Conservation (phyloP, 2,329 filamentous ascomycete species). For the Xenoacremonium recifei region DNA sequence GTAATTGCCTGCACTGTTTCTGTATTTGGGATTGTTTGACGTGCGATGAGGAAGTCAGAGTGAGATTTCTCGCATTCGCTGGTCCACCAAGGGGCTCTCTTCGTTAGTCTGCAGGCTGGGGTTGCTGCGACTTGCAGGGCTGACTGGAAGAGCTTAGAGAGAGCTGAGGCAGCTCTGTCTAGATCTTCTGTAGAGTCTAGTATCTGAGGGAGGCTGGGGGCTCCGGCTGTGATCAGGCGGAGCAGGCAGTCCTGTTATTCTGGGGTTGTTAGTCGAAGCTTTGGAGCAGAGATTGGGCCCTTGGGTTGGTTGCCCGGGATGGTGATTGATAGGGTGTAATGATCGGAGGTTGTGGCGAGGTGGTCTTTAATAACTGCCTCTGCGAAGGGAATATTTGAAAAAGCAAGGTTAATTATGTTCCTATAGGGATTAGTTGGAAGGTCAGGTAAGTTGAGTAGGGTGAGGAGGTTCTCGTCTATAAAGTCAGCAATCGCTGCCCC, state of each 20-base stretch:
- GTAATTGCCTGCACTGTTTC: conserved; percentile 11
- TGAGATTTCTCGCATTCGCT: conserved; percentile 13
- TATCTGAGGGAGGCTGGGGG: conserved; percentile 2
- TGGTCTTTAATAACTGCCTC: conserved; percentile 13
- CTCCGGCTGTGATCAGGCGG: conserved; percentile 10
- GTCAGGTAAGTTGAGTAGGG: conserved; percentile 12
- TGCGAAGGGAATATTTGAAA: conserved; percentile 12
- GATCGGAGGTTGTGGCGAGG: conserved; percentile 14
- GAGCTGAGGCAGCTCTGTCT: conserved; percentile 5
- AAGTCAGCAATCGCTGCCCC: conserved; percentile 12
- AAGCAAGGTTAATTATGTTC: conserved; percentile 17
- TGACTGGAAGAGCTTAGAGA: conserved; percentile 7
- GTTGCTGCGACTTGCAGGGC: conserved; percentile 4
- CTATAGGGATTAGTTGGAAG: conserved; percentile 16
- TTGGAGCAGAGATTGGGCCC: conserved; percentile 5
- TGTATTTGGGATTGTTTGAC: conserved; percentile 8
- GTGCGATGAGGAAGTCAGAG: conserved; percentile 6
- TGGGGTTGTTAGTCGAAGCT: conserved; percentile 11
- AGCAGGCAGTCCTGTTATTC: conserved; percentile 10
- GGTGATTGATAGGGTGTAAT: conserved; percentile 13
- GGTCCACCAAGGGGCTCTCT: conserved; percentile 13
- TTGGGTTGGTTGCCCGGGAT: conserved; percentile 5
- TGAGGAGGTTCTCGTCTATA: conserved; percentile 8
- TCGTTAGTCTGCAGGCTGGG: conserved; percentile 6
- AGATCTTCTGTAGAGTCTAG: conserved; percentile 6